Percentiles rank a stretch among this genome's conserved stretches.
Evolutionary conservation across 768 basidiomycete genomes (phyloP).

Genomic region (Leccinum truebloodii): DNA sequence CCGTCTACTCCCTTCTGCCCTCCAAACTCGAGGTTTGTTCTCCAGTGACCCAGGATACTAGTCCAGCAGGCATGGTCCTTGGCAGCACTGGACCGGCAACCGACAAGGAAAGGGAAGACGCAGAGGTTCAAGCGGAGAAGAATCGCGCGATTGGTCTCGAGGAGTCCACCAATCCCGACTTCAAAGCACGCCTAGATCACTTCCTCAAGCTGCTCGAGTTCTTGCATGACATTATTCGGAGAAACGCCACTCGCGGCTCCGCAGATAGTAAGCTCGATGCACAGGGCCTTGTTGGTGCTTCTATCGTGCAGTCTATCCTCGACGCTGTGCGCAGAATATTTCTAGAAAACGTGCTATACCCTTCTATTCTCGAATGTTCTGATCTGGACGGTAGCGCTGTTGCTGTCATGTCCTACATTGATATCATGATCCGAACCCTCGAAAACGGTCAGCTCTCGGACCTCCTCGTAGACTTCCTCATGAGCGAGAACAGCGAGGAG

Average conservation of each 20-base stretch:
- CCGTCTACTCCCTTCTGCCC: conserved; percentile 79
- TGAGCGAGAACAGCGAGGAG: conserved; percentile 83
- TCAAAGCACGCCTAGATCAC: conserved; percentile 79
- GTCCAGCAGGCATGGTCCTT: conserved; percentile 64
- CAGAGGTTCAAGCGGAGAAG: conserved; percentile 50
- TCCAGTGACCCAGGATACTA: conserved; percentile 39
- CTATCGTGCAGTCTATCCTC: conserved; percentile 82
- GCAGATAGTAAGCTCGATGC: conserved; percentile 46
- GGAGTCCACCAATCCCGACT: conserved; percentile 71
- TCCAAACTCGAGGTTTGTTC: conserved; percentile 77
- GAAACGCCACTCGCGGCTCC: conserved; percentile 50
- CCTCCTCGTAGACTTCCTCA: conserved; percentile 74
- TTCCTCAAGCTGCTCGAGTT: conserved; percentile 92
- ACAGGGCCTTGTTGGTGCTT: conserved; percentile 68
- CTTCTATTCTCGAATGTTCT: conserved; percentile 91
- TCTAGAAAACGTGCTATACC: conserved; percentile 90
- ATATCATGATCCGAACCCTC: conserved; percentile 80
- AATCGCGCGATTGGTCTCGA: conserved; percentile 69
- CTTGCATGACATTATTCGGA: conserved; percentile 81
- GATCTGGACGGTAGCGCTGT: conserved; percentile 93
- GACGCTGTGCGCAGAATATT: conserved; percentile 84
- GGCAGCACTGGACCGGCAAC: conserved; percentile 60
- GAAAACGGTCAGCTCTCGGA: conserved; percentile 67
- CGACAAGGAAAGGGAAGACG: conserved; percentile 59
- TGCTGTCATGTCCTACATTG: conserved; percentile 94